Conservation (phyloP, 345 rosid genomes). For the Gossypium bickii region DNA sequence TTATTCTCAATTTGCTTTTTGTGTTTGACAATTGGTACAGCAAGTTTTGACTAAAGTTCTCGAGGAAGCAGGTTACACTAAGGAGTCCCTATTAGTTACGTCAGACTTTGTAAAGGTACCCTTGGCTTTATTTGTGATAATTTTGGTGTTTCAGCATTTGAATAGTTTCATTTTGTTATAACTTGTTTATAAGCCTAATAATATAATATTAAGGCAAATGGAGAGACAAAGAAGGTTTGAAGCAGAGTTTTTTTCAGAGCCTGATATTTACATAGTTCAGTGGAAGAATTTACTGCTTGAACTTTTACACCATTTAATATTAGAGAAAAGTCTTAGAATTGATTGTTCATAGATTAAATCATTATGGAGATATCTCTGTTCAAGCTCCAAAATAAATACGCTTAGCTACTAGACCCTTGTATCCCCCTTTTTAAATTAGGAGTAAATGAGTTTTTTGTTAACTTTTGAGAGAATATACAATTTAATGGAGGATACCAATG, state of each 20-base stretch:
- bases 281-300: background rate
- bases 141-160: background rate
- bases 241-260: background rate
- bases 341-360: background rate
- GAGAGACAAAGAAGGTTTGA: background rate
- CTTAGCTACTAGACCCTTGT: background rate
- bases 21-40: slow-evolving; percentile 41
- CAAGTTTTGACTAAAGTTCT: slow-evolving; percentile 67
- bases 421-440: background rate
- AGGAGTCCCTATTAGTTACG: slow-evolving; percentile 47
- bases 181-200: background rate
- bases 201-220: background rate
- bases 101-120: slow-evolving; percentile 70
- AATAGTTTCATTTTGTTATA: background rate
- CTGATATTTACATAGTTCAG: background rate
- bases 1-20: background rate
- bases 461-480: background rate
- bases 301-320: background rate
- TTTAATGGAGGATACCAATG: background rate
- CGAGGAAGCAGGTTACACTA: slow-evolving; percentile 70
- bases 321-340: background rate
- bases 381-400: background rate
- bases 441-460: background rate
- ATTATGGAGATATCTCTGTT: background rate
- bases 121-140: background rate